A percentile compares a stretch with the other conserved stretches of the same genome.
These are phyloP conservation scores for Xylariomycetidae sp. DNA, from an alignment of 2,329 filamentous ascomycete genomes.

Conservation along the genomic window DNA sequence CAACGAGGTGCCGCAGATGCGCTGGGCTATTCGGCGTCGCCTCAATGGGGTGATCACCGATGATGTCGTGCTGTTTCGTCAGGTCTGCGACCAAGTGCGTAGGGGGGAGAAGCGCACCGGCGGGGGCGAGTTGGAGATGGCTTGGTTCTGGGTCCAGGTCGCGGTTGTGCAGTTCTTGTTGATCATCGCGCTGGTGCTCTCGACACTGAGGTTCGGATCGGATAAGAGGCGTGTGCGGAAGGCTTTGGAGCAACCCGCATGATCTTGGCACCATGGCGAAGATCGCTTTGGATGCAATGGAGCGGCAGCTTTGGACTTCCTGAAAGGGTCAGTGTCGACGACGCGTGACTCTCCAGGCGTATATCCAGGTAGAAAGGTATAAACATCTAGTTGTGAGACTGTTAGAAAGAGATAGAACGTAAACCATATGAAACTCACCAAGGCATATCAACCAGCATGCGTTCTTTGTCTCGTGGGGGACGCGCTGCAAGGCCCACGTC, in stretches of 20 bases:
- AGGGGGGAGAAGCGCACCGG: slow-evolving; percentile 2
- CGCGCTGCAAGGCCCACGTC: no score
- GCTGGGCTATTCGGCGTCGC: slow-evolving; percentile 62
- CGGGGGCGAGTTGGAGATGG: neutral
- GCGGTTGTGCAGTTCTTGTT: neutral
- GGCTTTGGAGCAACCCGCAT: neutral
- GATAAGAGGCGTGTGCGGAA: neutral
- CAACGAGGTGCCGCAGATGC: slow-evolving; percentile 73
- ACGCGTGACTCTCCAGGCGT: no score
- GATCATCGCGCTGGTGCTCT: neutral
- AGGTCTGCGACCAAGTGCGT: slow-evolving; percentile 43
- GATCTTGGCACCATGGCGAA: neutral
- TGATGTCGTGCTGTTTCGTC: slow-evolving; percentile 62
- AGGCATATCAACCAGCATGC: no score
- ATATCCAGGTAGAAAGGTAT: no score
- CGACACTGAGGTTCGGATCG: neutral
- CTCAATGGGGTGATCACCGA: slow-evolving; percentile 85
- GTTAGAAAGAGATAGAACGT: no score
- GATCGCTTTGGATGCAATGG: neutral
- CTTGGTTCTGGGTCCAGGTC: slow-evolving; percentile 9
- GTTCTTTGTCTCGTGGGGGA: no score
- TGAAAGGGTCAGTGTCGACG: no score
- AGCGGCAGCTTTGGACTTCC: no score
- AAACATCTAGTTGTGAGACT: no score
- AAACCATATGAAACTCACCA: no score